A percentile compares a stretch with the other conserved stretches of the same genome.
Evolutionary conservation across 2,329 filamentous ascomycete species (phyloP).

Genomic region (Pseudonectria foliicola): DNA sequence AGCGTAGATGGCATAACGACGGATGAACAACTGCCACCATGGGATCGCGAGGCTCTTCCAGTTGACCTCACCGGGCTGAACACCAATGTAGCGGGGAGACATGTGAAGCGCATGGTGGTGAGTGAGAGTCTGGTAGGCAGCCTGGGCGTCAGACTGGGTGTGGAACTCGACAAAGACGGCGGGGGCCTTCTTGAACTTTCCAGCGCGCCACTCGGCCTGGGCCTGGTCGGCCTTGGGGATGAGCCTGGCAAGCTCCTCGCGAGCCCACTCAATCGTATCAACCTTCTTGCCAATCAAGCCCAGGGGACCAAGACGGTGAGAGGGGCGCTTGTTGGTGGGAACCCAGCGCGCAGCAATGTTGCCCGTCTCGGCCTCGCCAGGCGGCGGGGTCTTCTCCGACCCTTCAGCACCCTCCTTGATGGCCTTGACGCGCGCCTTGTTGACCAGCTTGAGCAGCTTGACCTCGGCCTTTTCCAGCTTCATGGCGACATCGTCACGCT

Average conservation of each 20-base stretch:
- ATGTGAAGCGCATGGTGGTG: slow-evolving; percentile 79
- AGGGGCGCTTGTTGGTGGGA: slow-evolving; percentile 59
- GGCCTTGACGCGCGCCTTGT: slow-evolving; percentile 30
- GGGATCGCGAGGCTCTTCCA: slow-evolving; percentile 67
- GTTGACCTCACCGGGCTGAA: slow-evolving; percentile 73
- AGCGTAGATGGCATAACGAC: slow-evolving; percentile 54
- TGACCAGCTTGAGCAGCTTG: slow-evolving; percentile 61
- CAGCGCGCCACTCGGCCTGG: slow-evolving; percentile 55
- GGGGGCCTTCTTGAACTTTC: slow-evolving; percentile 56
- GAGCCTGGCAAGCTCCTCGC: slow-evolving; percentile 47
- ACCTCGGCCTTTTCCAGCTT: slow-evolving; percentile 80
- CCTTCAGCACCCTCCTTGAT: slow-evolving; percentile 24
- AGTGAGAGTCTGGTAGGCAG: slow-evolving; percentile 73
- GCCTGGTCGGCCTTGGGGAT: slow-evolving; percentile 60
- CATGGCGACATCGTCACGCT: slow-evolving; percentile 67
- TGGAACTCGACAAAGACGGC: slow-evolving; percentile 93
- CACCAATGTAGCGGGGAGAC: slow-evolving; percentile 75
- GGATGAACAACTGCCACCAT: slow-evolving; percentile 71
- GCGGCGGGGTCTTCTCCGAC: slow-evolving; percentile 31
- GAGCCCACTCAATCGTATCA: slow-evolving; percentile 81
- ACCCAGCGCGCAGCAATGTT: slow-evolving; percentile 59
- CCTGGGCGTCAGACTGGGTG: slow-evolving; percentile 74
- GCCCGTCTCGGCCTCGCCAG: slow-evolving; percentile 60
- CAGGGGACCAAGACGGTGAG: slow-evolving; percentile 55
- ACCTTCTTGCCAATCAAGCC: slow-evolving; percentile 62